These are phyloP conservation scores for Cunninghamia lanceolata DNA, from an alignment of 75 land plant species.

Conservation along the genomic window DNA sequence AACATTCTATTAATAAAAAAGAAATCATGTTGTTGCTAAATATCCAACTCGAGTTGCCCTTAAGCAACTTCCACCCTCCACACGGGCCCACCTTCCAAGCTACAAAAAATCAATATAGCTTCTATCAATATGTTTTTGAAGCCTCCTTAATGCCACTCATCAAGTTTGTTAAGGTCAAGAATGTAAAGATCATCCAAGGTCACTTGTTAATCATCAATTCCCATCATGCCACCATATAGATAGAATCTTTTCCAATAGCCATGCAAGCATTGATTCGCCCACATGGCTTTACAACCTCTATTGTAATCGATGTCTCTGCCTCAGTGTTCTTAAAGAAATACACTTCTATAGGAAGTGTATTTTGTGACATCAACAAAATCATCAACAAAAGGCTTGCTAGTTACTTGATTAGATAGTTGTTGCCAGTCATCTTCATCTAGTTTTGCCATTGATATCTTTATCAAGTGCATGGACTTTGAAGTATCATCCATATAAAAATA, in stretches of 20 bases:
- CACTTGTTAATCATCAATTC: constrained; percentile 82
- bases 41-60: no score
- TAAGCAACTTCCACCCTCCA: no score
- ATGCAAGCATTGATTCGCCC: constrained; percentile 87
- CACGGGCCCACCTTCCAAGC: no score
- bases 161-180: constrained; percentile 91
- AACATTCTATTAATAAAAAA: no score
- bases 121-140: no score
- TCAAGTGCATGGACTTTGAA: no score
- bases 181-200: constrained; percentile 93
- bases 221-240: constrained; percentile 97
- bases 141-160: constrained; percentile 96
- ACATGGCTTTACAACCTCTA: constrained; percentile 82
- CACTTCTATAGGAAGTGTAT: constrained; percentile 12
- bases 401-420: constrained; percentile 23
- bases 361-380: not conserved
- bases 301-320: constrained; percentile 16
- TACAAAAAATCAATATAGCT: no score
- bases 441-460: not conserved
- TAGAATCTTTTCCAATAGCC: constrained; percentile 91
- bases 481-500: not conserved
- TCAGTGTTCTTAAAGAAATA: not conserved
- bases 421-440: constrained; percentile 10
- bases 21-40: no score
- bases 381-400: constrained; percentile 25